A percentile compares a stretch with the other conserved stretches of the same genome.
Evolutionary conservation across 208 protist genomes (phyloP).

Genomic region (Leishmania major): DNA sequence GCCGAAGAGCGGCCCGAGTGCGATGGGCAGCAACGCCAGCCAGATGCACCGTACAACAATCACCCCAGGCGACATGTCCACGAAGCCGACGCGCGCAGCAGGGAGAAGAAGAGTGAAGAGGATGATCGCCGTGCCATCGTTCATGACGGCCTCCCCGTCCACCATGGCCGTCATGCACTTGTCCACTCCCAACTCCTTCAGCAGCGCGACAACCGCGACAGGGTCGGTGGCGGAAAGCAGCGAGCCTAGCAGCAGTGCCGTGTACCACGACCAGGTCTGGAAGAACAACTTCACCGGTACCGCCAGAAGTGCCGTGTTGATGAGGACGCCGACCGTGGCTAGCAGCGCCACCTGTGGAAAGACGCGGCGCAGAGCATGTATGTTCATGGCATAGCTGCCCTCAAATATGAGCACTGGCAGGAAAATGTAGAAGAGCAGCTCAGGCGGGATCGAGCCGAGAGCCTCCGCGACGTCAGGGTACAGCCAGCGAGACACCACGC

Average conservation of each 20-base stretch:
- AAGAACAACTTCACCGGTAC: conserved; percentile 54
- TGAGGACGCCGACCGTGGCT: conserved; percentile 75
- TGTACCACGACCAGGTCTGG: conserved; percentile 66
- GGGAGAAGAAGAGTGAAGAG: conserved; percentile 78
- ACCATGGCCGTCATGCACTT: conserved; percentile 82
- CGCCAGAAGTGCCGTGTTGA: conserved; percentile 73
- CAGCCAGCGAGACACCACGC: conserved; percentile 48
- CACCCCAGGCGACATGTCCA: conserved; percentile 33
- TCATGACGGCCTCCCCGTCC: conserved; percentile 90
- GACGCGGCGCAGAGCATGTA: conserved; percentile 68
- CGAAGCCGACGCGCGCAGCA: conserved; percentile 41
- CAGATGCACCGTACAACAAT: conserved; percentile 52
- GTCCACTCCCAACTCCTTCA: conserved; percentile 83
- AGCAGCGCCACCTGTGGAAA: conserved; percentile 70
- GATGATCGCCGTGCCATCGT: conserved; percentile 93
- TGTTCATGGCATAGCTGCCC: conserved; percentile 84
- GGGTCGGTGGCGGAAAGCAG: conserved; percentile 90
- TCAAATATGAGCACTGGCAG: conserved; percentile 92
- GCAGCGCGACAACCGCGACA: conserved; percentile 87
- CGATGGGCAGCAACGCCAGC: conserved; percentile 56
- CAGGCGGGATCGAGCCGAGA: conserved; percentile 70
- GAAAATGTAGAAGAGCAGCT: conserved; percentile 90
- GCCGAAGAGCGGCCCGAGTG: conserved; percentile 74
- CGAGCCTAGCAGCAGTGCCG: conserved; percentile 73
- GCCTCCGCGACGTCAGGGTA: conserved; percentile 52